Base-by-base conservation (phyloP, 176 grass and related monocot genomes). In the Otatea glauca region DNA sequence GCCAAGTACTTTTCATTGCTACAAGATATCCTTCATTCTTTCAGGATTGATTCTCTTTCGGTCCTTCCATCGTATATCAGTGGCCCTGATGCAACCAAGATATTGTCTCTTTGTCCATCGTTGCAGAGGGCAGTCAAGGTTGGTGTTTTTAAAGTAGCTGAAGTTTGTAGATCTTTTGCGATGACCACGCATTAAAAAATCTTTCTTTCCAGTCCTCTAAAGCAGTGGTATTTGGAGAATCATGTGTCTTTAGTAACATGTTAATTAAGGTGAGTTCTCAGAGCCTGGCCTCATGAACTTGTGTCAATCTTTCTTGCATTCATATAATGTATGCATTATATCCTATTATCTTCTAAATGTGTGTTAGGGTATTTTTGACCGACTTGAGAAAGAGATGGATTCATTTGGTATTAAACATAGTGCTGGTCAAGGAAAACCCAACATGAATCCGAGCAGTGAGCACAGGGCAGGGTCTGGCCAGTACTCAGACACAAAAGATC, bases 1-100 rank as follows among this genome's bases (percentile, higher is more conserved):
- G 37, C 20, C 62, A 79, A 63, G 56, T 67, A 70, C 34, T 69
- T 58, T 87, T 25, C 39, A 25, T 54, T 70, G 32, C 23, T 34
- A 76, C 65, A 65, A 72, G 14, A 48, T 83, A 42, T 59, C 47
- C 9, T 70, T 70, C 68, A 78, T 66, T 70, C 48, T 90, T 86
- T 47, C 71, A 98, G 96, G 96, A 95, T 98, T 86, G 93, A 98
- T 95, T 90, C 84, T 72, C 89, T 93, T 90, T 90, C 93, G 20
- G 87, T 98, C 69, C 93, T 98, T 65, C 96, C 96, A 54, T 83
- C 93, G 65, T 98, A 92, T 86, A 94, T 95, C 81, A 87, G 68
- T 56, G 91, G 89, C 34, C 54, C 85, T 32, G 96, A 98, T 89
- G 92, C 89, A 88, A 92, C 85, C 75, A 98, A 93, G 74, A 88